Evolutionary conservation across 1,284 basidiomycete genomes (phyloP).

Genomic region (Trichosporon ovoides): DNA sequence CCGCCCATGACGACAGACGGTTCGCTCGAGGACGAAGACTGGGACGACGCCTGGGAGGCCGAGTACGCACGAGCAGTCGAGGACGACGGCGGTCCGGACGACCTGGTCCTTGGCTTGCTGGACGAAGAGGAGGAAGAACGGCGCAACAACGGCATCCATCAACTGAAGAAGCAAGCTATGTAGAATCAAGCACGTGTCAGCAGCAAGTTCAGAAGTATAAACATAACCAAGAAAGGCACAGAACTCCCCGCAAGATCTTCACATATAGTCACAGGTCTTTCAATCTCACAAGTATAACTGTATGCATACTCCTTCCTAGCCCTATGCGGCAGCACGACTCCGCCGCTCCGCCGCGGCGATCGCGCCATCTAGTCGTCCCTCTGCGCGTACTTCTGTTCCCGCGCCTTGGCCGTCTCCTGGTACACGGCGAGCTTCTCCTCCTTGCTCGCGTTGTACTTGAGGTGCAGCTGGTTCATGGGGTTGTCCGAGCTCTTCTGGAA

Average conservation of each 20-base stretch:
- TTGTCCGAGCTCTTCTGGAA: constrained; percentile 50
- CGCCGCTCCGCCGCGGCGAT: too few relatives aligned
- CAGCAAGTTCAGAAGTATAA: background rate
- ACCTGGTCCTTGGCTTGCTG: constrained; percentile 45
- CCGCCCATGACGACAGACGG: constrained; percentile 30
- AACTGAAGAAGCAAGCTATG: background rate
- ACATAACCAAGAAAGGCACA: background rate
- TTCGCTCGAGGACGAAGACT: constrained; percentile 25
- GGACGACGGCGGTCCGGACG: constrained; percentile 45
- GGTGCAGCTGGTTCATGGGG: constrained; percentile 67
- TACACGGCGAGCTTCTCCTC: constrained; percentile 71
- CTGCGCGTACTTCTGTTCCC: constrained; percentile 44
- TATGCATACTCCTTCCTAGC: background rate
- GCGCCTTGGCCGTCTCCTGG: constrained; percentile 50
- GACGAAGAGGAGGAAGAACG: constrained; percentile 48
- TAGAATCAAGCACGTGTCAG: background rate
- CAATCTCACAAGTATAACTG: background rate
- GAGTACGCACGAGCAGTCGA: constrained; percentile 45
- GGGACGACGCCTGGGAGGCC: constrained; percentile 44
- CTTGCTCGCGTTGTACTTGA: constrained; percentile 75
- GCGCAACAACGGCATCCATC: constrained; percentile 1
- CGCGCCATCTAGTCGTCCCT: constrained; percentile 11
- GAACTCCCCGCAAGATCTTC: background rate
- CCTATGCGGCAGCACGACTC: background rate
- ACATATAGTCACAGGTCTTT: background rate